Evolutionary conservation across 2,329 filamentous ascomycete genomes (phyloP), one percentile per base, ranked within the genome.

Genomic region (Alternaria sp.): DNA sequence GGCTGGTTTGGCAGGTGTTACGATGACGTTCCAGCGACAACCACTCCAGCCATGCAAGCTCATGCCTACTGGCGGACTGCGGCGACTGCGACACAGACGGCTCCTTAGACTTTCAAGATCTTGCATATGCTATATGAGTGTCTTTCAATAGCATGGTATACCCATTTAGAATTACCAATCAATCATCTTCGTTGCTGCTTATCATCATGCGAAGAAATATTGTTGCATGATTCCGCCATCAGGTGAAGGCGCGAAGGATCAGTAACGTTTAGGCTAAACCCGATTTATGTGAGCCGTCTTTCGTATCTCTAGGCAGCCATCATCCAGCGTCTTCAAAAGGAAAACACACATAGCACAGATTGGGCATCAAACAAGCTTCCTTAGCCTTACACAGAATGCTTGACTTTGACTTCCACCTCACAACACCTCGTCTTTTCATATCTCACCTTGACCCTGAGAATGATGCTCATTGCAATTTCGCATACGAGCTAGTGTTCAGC

Each of bases 331-430:
- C 12, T 51, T 19, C n/a, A 51, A 4, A 19, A 12, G 13, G 5
- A 10, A 51, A 13, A 23, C 12, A 7, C 19, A 23, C 7, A 8
- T 4, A 46, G 44, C 44, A 13, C 19, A 46, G 8, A n/a, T 46
- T 23, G 47, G 47, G 4, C 17, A 15, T 19, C 21, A 11, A 53
- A 17, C 7, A 21, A 36, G 15, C 26, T 17, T 25, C 6, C 52
- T 21, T 17, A 6, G 28, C 28, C 12, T 11, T 30, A 11, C 12
- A 10, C 49, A 65, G 52, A 11, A 77, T 76, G 5, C 89, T 81
- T 80, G 91, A 92, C 15, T 71, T 80, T 81, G 83, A 89, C 77
- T 91, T 91, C 85, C 87, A 91, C 3, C 79, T 69, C 75, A 91
- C 89, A 0, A 87, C 83, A 0, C 88, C 88, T 3, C 71, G 71